Evolutionary conservation across 495 filamentous ascomycete genomes (phyloP), one percentile per base, ranked within the genome.

Genomic region (Xylaria telfairii): DNA sequence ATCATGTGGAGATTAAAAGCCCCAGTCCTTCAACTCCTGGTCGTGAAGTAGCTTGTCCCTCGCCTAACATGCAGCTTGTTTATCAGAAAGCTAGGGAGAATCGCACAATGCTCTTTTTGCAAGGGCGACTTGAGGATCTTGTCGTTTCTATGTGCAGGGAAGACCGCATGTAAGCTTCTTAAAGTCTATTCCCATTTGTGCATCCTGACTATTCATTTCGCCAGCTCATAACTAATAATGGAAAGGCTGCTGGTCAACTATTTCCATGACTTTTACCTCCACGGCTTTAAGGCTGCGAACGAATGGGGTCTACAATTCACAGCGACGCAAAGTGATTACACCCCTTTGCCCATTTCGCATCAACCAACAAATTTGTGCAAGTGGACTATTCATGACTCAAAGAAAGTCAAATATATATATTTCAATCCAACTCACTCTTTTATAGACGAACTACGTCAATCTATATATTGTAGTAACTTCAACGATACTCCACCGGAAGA

Each of bases 1-100:
- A 59, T 2, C 17, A 59, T 12, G 3, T 59, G 21, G 17, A 59
- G 2, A 59, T 59, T 1, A 12, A 37, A 54, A 54, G 51, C 26
- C 51, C 51, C 5, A 13, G 4, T 1, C 54, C 54, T n/a, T 37
- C 37, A 12, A 21, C 17, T 10, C 30, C 30, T 21, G 30, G 54
- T n/a, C 54, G 19, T 4, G 54, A 37, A 34, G 17, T 24, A 21
- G 30, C 54, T 12, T 28, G 17, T 3, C 17, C 30, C 1, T 59
- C 54, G 12, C 54, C 54, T 37, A 59, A 59, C 15, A 59, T 21
- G 54, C 15, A 59, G 5, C 54, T 59, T 37, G 54, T 59, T 37
- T 59, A 59, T 37, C 54, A 37, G 9, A 59, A 59, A 37, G 54
- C 54, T 8, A 59, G 54, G 19, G 54, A 59, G 30, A 19, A 37